Percentiles rank a stretch among this genome's conserved stretches.
Evolutionary conservation across 2,329 filamentous ascomycete species (phyloP).

Genomic region (Mollisiaceae sp.): DNA sequence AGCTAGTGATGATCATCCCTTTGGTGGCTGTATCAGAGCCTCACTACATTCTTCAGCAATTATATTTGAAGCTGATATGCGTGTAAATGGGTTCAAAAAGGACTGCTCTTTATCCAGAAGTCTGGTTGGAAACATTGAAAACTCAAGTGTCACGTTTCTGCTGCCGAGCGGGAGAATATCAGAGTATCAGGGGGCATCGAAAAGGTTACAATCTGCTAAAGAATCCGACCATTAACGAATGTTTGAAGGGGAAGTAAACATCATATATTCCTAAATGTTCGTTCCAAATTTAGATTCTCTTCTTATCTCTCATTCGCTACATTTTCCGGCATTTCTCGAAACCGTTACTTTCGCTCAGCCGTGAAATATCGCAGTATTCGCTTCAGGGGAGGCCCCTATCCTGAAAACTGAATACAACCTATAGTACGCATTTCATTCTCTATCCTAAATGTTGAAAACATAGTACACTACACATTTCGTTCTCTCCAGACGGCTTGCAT

Average conservation of each 20-base stretch:
- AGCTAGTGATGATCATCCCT: conserved; percentile 10
- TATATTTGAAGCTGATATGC: background rate
- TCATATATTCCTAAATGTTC: background rate
- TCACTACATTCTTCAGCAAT: conserved; percentile 9
- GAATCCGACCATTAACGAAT: background rate
- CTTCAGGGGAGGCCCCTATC: conserved; percentile 5
- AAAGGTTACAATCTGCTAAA: background rate
- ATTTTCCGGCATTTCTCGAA: background rate
- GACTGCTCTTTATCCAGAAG: background rate
- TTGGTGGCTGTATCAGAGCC: background rate
- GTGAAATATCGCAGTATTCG: background rate
- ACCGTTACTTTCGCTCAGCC: background rate
- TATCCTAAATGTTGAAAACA: too few relatives aligned
- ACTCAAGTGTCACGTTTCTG: background rate
- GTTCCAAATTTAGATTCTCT: background rate
- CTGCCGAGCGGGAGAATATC: background rate
- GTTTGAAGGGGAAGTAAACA: background rate
- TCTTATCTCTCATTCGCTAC: too few relatives aligned
- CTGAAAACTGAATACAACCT: background rate
- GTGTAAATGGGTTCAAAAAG: background rate
- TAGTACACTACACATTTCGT: background rate
- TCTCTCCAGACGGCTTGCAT: background rate
- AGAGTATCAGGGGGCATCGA: background rate
- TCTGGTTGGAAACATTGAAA: background rate
- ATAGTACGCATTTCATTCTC: background rate